Base-by-base conservation (phyloP, 2,329 filamentous ascomycete genomes). In the Claviceps maximensis region DNA sequence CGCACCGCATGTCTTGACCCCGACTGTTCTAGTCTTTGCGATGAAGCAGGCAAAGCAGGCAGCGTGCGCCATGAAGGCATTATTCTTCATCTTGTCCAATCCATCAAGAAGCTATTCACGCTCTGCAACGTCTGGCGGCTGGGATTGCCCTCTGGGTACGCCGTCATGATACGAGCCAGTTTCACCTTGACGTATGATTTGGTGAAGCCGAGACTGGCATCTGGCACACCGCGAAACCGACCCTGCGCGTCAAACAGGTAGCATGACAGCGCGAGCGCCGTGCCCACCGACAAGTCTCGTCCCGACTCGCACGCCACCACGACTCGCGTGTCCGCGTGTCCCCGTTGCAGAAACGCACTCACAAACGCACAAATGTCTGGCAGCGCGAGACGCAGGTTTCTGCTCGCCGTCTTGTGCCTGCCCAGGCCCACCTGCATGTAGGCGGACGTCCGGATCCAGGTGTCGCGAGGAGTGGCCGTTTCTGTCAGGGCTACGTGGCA, bases 41-140 rank as follows among this genome's bases (percentile, higher is more conserved):
- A 9, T 31, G n/a, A n/a, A 3, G n/a, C 25, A 29, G 44, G n/a
- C n/a, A n/a, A n/a, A n/a, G n/a, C n/a, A n/a, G n/a, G n/a, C n/a
- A n/a, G n/a, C n/a, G n/a, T n/a, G n/a, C n/a, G 15, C 9, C 12
- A 23, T 6, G 9, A 13, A 19, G 9, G 9, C 40, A 41, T 44
- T 44, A 2, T 23, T 9, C 2, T 19, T 65, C 54, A 67, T 53
- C 59, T 68, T 47, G 63, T 62, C 67, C 70, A 73, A 53, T 76
- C 76, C 82, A 97, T 91, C 50, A 97, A 70, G 62, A 88, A 95
- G 53, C 87, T 87, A 67, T 97, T 96, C 5, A 97, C 85, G 59
- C 88, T 91, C 68, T 96, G 90, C 40, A 97, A 71, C 0, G 90
- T 96, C 23, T 87, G 78, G 38, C 93, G 76, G 57, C 84, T 90